These are phyloP conservation scores for Linum lewisii DNA, from an alignment of 345 rosid genomes.

Conservation along the genomic window DNA sequence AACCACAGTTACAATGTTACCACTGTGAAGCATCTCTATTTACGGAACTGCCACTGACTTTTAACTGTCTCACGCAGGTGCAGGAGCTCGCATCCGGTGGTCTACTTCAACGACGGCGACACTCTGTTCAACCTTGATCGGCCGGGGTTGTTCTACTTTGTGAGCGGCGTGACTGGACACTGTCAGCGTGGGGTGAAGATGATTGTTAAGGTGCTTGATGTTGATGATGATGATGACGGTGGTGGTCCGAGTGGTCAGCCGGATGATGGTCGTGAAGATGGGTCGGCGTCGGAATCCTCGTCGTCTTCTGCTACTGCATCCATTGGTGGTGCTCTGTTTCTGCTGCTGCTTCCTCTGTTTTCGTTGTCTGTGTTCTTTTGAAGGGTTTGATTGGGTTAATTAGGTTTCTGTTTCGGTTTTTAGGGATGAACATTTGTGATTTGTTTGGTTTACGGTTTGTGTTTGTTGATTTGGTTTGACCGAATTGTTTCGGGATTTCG, in stretches of 20 bases:
- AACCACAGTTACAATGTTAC: no score
- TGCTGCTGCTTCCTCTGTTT: background rate
- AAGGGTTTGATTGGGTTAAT: background rate
- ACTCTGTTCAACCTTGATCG: conserved; percentile 32
- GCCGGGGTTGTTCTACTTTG: conserved; percentile 51
- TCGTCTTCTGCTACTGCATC: background rate
- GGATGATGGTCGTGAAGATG: background rate
- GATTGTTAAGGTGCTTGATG: conserved; percentile 60
- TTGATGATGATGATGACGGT: background rate
- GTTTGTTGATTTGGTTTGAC: no score
- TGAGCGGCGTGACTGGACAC: conserved; percentile 52
- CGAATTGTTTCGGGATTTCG: no score
- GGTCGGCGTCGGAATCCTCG: background rate
- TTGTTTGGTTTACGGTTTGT: no score
- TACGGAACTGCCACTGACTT: no score
- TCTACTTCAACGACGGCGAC: conserved; percentile 50
- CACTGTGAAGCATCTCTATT: no score
- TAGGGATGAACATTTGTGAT: background rate
- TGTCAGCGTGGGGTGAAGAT: conserved; percentile 55
- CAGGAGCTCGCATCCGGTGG: conserved; percentile 32
- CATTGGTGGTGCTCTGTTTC: background rate
- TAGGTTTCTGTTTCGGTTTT: background rate
- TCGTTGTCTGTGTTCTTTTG: background rate
- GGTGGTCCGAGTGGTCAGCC: background rate
- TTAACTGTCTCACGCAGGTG: no score